These are phyloP conservation scores for Fonsecaea pedrosoi DNA, from an alignment of 2,329 filamentous ascomycete species.

Conservation along the genomic window DNA sequence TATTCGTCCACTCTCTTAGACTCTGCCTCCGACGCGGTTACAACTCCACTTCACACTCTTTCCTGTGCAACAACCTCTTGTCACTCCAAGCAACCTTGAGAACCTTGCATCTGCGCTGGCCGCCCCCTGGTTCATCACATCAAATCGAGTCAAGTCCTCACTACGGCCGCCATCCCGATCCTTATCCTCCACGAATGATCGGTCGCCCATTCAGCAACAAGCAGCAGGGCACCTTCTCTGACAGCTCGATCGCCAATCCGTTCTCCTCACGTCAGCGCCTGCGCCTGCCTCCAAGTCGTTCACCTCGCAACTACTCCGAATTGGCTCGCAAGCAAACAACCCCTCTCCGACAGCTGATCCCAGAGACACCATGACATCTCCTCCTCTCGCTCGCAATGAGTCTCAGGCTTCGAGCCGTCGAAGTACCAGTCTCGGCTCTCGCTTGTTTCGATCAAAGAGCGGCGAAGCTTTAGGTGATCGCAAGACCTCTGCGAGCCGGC, in stretches of 20 bases:
- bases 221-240: constrained; percentile 3
- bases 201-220: neutral
- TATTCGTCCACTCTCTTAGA: constrained; percentile 2
- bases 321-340: constrained; percentile 17
- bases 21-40: neutral
- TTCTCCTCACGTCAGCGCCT: constrained; percentile 29
- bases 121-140: constrained; percentile 25
- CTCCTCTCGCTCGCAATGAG: constrained; percentile 36
- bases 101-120: constrained; percentile 27
- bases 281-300: constrained; percentile 17
- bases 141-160: constrained; percentile 7
- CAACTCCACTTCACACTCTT: constrained; percentile 3
- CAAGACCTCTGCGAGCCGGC: constrained; percentile 32
- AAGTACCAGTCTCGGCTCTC: constrained; percentile 38
- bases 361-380: constrained; percentile 32
- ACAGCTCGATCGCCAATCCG: neutral
- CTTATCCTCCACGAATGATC: constrained; percentile 21
- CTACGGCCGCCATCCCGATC: constrained; percentile 2
- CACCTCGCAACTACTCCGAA: constrained; percentile 11
- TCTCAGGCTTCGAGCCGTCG: constrained; percentile 34
- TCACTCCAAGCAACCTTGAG: neutral
- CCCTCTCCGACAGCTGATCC: constrained; percentile 11
- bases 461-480: constrained; percentile 39
- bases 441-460: constrained; percentile 39
- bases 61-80: neutral